Conservation (phyloP, 73 alveolate species). For the Halteria grandinella region DNA sequence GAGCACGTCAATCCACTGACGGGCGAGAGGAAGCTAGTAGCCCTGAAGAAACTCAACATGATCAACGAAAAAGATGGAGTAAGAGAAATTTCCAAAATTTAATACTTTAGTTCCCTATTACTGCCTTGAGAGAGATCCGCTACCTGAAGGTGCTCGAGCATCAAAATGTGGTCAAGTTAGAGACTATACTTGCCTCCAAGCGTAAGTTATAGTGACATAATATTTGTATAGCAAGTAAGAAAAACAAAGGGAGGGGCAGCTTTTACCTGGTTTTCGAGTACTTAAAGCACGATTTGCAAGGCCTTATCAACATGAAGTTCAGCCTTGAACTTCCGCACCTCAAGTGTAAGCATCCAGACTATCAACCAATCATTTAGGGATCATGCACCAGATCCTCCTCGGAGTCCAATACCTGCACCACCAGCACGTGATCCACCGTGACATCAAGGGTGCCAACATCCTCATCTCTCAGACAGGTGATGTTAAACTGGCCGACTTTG, state of each 20-base stretch:
- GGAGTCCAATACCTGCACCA: slow-evolving; percentile 86
- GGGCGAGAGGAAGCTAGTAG: slow-evolving; percentile 70
- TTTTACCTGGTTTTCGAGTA: slow-evolving; percentile 95
- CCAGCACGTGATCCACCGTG: slow-evolving; percentile 86
- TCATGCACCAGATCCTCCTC: slow-evolving; percentile 66
- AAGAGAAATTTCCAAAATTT: background rate
- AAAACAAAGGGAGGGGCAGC: slow-evolving; percentile 74
- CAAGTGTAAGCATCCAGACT: too few species aligned
- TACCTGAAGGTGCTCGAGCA: slow-evolving; percentile 88
- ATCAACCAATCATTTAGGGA: too few species aligned
- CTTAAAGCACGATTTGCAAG: slow-evolving; percentile 94
- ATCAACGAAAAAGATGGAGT: slow-evolving; percentile 92
- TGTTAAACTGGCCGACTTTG: slow-evolving; percentile 93
- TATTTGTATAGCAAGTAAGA: slow-evolving; percentile 25
- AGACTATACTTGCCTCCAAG: slow-evolving; percentile 76
- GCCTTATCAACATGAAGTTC: slow-evolving; percentile 72
- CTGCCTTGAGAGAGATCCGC: slow-evolving; percentile 96
- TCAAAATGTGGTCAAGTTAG: slow-evolving; percentile 85
- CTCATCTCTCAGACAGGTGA: slow-evolving; percentile 84
- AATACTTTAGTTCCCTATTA: slow-evolving; percentile 85
- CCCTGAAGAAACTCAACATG: slow-evolving; percentile 87
- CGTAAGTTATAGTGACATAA: slow-evolving; percentile 4
- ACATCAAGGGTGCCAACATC: slow-evolving; percentile 93
- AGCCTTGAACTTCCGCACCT: slow-evolving; percentile 35
- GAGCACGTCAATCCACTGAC: slow-evolving; percentile 13